Evolutionary conservation across 1,284 basidiomycete genomes (phyloP).

Genomic region (Ceratobasidium papillatum): DNA sequence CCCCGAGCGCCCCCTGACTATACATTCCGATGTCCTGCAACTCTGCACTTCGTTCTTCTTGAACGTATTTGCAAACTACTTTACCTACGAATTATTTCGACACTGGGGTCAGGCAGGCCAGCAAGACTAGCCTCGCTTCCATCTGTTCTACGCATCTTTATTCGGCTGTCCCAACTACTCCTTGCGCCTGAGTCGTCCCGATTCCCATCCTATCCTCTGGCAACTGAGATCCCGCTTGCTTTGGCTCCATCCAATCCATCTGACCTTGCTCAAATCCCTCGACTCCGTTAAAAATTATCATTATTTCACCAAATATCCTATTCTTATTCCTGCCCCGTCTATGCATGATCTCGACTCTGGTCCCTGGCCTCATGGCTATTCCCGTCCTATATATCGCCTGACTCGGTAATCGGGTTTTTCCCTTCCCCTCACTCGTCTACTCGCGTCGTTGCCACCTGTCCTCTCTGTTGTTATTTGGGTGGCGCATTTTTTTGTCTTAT

Average conservation of each 20-base stretch:
- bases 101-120: slow-evolving; percentile 8
- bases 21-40: background rate
- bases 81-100: slow-evolving; percentile 1
- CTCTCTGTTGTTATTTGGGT: background rate
- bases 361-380: slow-evolving; percentile 9
- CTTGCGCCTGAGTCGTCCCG: too few relatives aligned
- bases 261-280: too few relatives aligned
- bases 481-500: background rate
- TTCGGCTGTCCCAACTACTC: too few relatives aligned
- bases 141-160: too few relatives aligned
- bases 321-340: too few relatives aligned
- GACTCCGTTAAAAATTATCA: too few relatives aligned
- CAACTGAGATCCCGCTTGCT: too few relatives aligned
- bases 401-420: background rate
- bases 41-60: background rate
- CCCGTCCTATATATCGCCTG: slow-evolving; percentile 8
- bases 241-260: too few relatives aligned
- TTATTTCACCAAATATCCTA: too few relatives aligned
- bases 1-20: background rate
- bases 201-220: too few relatives aligned
- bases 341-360: too few relatives aligned
- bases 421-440: background rate
- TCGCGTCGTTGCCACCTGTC: background rate
- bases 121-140: too few relatives aligned
- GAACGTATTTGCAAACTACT: slow-evolving; percentile 3